These are phyloP conservation scores for Thuja plicata DNA, from an alignment of 83 land plant species.

Conservation along the genomic window DNA sequence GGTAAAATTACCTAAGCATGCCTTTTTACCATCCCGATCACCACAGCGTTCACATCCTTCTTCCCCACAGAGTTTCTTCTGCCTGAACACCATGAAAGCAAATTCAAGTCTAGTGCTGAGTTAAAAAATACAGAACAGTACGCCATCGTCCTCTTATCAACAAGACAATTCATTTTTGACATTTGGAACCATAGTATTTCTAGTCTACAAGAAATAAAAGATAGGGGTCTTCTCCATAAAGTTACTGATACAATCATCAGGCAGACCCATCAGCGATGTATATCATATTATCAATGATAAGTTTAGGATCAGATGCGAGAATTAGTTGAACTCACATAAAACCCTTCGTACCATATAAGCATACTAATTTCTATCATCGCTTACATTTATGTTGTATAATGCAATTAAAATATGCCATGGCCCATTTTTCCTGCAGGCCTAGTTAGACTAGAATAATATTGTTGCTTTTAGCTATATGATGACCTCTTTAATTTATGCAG, in stretches of 20 bases:
- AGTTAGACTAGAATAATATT: no score
- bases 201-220: background rate
- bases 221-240: background rate
- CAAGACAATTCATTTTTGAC: background rate
- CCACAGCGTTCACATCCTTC: conserved; percentile 62
- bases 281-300: background rate
- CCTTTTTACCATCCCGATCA: conserved; percentile 36
- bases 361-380: background rate
- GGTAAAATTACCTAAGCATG: conserved; percentile 43
- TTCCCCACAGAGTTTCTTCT: conserved; percentile 65
- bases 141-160: background rate
- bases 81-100: conserved; percentile 24
- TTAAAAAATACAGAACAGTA: background rate
- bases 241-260: background rate
- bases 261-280: background rate
- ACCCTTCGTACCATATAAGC: background rate
- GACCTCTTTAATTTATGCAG: background rate
- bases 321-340: background rate
- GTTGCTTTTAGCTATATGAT: no score
- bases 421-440: background rate
- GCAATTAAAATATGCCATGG: background rate
- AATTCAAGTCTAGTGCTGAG: background rate
- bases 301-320: background rate
- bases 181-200: background rate
- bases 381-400: background rate